These are phyloP conservation scores for Crataegus laevigata DNA, from an alignment of 306 rosid genomes.

Conservation along the genomic window DNA sequence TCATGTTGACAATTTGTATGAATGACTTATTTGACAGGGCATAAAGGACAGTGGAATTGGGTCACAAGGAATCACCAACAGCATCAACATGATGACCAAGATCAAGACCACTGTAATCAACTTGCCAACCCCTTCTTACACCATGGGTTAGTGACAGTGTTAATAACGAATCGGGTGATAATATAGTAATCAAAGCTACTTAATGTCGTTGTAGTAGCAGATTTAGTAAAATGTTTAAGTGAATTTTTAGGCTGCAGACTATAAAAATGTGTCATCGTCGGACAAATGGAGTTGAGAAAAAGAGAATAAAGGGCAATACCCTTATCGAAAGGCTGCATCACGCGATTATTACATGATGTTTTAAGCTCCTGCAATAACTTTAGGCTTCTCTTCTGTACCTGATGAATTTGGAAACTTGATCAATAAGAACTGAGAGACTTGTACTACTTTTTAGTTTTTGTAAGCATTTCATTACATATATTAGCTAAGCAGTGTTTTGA, in stretches of 20 bases:
- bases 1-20: neutral
- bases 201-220: neutral
- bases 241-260: slow-evolving; percentile 8
- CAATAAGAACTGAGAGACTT: neutral
- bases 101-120: slow-evolving; percentile 82
- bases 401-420: neutral
- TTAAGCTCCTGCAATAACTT: neutral
- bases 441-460: neutral
- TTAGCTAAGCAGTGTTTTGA: neutral
- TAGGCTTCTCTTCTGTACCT: too few relatives aligned
- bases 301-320: neutral
- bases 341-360: neutral
- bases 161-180: neutral
- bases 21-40: slow-evolving; percentile 41
- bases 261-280: neutral
- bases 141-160: slow-evolving; percentile 58
- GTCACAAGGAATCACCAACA: slow-evolving; percentile 95
- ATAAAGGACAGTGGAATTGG: slow-evolving; percentile 97
- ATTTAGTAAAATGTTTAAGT: neutral
- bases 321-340: neutral
- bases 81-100: slow-evolving; percentile 98
- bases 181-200: neutral
- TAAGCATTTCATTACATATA: neutral
- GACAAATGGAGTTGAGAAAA: neutral
- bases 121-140: slow-evolving; percentile 86